Evolutionary conservation across 164 flowering plant genomes (phyloP).

Genomic region (Piper betle): DNA sequence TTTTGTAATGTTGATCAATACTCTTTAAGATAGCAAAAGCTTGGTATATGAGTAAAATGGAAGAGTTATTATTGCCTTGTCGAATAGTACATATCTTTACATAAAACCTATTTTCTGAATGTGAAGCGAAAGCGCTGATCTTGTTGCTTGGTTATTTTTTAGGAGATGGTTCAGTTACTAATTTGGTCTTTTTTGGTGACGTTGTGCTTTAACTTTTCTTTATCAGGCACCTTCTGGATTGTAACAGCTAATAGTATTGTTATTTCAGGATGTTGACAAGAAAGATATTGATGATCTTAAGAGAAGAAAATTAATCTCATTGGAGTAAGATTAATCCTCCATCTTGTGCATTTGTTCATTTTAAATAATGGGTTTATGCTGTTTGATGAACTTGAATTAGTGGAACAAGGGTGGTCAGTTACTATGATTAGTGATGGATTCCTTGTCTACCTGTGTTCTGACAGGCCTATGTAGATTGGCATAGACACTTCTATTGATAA

Average conservation of each 20-base stretch:
- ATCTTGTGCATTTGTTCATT: not conserved
- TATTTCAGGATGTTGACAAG: conserved; percentile 34
- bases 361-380: not conserved
- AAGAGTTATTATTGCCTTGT: too few relatives aligned
- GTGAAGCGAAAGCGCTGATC: too few relatives aligned
- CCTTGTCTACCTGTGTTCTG: not conserved
- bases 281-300: conserved; percentile 53
- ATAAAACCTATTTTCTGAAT: too few relatives aligned
- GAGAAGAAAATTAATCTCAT: conserved; percentile 57
- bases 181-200: not conserved
- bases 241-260: not conserved
- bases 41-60: too few relatives aligned
- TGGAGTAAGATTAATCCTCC: conserved; percentile 37
- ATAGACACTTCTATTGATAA: too few relatives aligned
- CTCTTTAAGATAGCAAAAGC: too few relatives aligned
- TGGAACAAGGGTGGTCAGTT: not conserved
- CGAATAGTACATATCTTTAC: too few relatives aligned
- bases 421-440: not conserved
- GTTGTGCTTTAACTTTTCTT: not conserved
- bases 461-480: too few relatives aligned
- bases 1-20: too few relatives aligned
- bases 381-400: not conserved
- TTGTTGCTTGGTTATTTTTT: not conserved
- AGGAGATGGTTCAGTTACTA: not conserved
- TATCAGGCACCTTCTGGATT: not conserved